phyloP scores from a whole-genome alignment of 768 basidiomycete species.

The Suillus subalutaceus region DNA sequence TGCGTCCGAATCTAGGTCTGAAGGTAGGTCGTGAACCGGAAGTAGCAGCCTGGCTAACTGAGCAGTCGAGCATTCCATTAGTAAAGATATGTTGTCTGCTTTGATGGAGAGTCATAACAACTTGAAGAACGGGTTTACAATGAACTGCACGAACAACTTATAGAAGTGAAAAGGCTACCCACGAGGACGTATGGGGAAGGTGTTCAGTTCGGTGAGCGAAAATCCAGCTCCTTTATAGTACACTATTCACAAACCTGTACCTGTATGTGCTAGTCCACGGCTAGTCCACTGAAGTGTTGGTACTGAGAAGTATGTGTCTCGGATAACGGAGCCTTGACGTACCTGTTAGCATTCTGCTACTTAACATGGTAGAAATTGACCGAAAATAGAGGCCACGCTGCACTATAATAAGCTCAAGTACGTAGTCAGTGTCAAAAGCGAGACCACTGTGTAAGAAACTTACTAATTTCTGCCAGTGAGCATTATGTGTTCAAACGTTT shows the following conservation, averaged over 20 bases:
- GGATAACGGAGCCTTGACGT: not conserved
- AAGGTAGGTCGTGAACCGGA: not conserved
- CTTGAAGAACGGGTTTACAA: not conserved
- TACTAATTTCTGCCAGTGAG: not conserved
- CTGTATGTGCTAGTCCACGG: not conserved
- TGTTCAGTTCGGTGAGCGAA: not conserved
- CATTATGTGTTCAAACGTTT: not conserved
- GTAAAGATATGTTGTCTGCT: not conserved
- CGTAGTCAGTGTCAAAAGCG: not conserved
- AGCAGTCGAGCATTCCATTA: not conserved
- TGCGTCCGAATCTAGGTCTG: not conserved
- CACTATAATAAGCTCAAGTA: not conserved
- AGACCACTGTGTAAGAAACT: not conserved
- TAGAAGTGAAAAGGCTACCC: not conserved
- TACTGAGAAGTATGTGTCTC: not conserved
- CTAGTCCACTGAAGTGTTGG: not conserved
- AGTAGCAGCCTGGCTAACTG: not conserved
- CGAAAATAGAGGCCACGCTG: not conserved
- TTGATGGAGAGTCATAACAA: not conserved
- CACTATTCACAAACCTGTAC: not conserved
- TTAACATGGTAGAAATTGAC: not conserved
- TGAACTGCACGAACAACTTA: not conserved
- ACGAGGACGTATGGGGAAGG: not conserved
- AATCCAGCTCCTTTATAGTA: not conserved
- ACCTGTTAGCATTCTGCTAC: not conserved